phyloP scores from a whole-genome alignment of 139 green algal species.

The Picochlorum sp. region DNA sequence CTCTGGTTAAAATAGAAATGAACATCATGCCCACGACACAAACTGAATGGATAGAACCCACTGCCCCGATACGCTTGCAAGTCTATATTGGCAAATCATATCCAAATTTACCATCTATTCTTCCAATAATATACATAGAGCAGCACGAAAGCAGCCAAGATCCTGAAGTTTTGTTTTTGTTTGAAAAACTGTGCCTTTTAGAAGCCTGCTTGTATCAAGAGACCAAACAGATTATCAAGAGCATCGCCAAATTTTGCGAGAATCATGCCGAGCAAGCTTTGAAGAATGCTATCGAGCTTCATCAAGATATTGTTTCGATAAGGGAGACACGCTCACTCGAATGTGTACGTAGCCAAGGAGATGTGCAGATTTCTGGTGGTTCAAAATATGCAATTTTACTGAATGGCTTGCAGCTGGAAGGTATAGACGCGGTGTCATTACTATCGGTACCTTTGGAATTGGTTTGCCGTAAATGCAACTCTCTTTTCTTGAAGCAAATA shows the following conservation, averaged over 20 bases:
- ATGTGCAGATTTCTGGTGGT: no score
- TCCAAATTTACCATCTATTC: no score
- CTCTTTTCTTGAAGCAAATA: neutral
- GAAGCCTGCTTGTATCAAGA: neutral
- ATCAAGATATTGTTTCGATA: no score
- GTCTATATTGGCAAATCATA: no score
- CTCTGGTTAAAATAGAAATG: no score
- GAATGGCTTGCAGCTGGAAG: neutral
- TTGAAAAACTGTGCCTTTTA: neutral
- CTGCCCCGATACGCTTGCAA: no score
- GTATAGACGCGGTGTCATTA: conserved; percentile 4
- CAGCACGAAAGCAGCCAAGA: neutral
- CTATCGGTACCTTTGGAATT: neutral
- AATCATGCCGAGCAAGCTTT: neutral
- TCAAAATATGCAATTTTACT: neutral
- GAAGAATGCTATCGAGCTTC: neutral
- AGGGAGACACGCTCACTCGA: no score
- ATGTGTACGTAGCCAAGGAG: no score
- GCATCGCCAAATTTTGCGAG: neutral
- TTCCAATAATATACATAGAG: no score
- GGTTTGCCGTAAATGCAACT: conserved; percentile 6
- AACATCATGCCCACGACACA: no score
- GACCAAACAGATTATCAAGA: neutral
- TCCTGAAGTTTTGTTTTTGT: neutral
- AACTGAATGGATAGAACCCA: no score